Percentiles rank a stretch among this genome's conserved stretches.
phyloP scores from a whole-genome alignment of 441 rosid species.

The Gossypium gossypioides region DNA sequence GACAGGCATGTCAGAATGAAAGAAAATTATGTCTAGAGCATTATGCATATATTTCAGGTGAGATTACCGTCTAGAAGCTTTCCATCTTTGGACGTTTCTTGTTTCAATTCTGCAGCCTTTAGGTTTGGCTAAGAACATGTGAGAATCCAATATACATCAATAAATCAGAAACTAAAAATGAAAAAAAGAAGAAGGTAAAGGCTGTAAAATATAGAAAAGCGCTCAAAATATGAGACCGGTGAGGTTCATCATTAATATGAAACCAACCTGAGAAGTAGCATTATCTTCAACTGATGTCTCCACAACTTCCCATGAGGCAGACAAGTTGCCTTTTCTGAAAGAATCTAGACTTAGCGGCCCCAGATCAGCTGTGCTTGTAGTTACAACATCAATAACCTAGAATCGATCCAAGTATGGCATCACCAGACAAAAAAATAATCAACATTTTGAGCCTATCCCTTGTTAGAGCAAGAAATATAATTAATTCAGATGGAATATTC shows the following conservation, averaged over 20 bases:
- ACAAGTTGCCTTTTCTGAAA: slow-evolving; percentile 55
- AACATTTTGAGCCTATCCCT: not conserved
- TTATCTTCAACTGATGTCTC: slow-evolving; percentile 27
- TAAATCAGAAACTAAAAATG: slow-evolving; percentile 7
- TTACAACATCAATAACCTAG: slow-evolving; percentile 66
- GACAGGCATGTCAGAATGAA: slow-evolving; percentile 16
- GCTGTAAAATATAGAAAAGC: not conserved
- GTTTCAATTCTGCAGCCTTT: slow-evolving; percentile 24
- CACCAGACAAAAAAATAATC: not conserved
- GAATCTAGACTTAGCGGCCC: slow-evolving; percentile 79
- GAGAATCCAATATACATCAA: slow-evolving; percentile 10
- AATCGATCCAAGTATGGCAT: slow-evolving; percentile 1
- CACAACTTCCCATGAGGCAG: slow-evolving; percentile 67
- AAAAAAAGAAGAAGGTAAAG: not conserved
- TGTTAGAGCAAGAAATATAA: not conserved
- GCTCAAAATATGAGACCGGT: not conserved
- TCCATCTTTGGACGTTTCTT: slow-evolving; percentile 32
- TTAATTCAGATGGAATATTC: slow-evolving; percentile 3
- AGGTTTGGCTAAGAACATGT: slow-evolving; percentile 30
- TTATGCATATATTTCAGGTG: slow-evolving; percentile 4
- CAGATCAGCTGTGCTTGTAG: slow-evolving; percentile 66
- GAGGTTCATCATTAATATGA: slow-evolving; percentile 8
- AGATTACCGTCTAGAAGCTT: slow-evolving; percentile 29
- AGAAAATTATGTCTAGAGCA: not conserved
- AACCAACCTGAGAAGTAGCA: slow-evolving; percentile 47